Evolutionary conservation across 495 filamentous ascomycete species (phyloP).

Genomic region (Aspergillus cavernicola): DNA sequence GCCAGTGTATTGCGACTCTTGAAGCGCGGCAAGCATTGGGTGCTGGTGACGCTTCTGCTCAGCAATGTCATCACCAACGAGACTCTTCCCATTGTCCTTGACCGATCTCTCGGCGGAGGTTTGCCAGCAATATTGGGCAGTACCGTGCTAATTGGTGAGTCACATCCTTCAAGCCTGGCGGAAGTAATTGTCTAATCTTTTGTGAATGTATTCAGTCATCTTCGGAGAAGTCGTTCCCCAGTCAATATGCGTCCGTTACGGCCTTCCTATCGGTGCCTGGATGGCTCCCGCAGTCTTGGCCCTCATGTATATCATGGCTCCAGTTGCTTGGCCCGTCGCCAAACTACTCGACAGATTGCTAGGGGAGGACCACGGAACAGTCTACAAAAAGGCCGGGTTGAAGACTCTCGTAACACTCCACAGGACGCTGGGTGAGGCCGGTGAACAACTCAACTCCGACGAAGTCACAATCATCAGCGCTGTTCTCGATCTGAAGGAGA

Average conservation of each 20-base stretch:
- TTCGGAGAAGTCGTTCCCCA: constrained; percentile 96
- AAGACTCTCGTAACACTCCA: constrained; percentile 91
- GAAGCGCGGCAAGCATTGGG: constrained; percentile 94
- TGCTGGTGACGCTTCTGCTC: constrained; percentile 90
- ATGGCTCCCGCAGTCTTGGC: constrained; percentile 84
- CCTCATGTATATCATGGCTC: constrained; percentile 88
- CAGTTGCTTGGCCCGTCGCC: constrained; percentile 83
- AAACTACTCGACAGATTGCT: constrained; percentile 85
- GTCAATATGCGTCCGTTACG: constrained; percentile 94
- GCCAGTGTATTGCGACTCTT: constrained; percentile 74
- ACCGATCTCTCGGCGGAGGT: constrained; percentile 88
- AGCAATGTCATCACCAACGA: constrained; percentile 99
- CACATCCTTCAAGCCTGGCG: neutral
- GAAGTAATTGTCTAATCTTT: constrained; percentile 17
- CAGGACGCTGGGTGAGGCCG: constrained; percentile 79
- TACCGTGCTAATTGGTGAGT: constrained; percentile 86
- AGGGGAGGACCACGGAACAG: constrained; percentile 88
- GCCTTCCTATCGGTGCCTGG: constrained; percentile 91
- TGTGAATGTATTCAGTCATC: constrained; percentile 60
- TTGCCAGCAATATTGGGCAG: constrained; percentile 91
- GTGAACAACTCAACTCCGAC: constrained; percentile 89
- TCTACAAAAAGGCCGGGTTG: constrained; percentile 92
- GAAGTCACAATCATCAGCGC: constrained; percentile 98
- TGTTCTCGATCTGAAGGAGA: constrained; percentile 93
- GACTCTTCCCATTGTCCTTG: constrained; percentile 90